These are phyloP conservation scores for Liriodendron chinense DNA, from an alignment of 164 flowering plant genomes.

Conservation along the genomic window DNA sequence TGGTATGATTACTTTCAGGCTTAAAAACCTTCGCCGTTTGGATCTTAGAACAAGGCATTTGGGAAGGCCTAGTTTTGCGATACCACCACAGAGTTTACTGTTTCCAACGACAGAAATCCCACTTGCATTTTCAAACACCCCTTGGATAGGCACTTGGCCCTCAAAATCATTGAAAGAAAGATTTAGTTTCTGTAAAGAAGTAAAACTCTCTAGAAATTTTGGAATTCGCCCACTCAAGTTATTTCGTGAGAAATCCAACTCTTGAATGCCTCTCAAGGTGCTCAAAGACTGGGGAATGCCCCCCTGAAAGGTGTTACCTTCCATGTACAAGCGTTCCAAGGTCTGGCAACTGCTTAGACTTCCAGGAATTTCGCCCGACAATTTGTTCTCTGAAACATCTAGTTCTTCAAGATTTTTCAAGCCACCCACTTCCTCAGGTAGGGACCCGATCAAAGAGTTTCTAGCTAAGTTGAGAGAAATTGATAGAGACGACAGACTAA, in stretches of 20 bases:
- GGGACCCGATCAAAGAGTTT: slow-evolving; percentile 28
- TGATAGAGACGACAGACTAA: slow-evolving; percentile 17
- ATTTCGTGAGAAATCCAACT: slow-evolving; percentile 6
- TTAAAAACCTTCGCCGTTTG: not conserved
- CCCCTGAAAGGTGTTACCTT: slow-evolving; percentile 10
- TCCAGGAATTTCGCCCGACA: slow-evolving; percentile 6
- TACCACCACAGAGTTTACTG: slow-evolving; percentile 16
- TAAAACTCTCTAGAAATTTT: not conserved
- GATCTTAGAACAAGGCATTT: not conserved
- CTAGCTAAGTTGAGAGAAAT: slow-evolving; percentile 18
- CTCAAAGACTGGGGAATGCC: slow-evolving; percentile 3
- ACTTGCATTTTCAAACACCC: slow-evolving; percentile 7
- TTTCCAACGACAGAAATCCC: slow-evolving; percentile 10
- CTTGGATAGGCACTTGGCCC: slow-evolving; percentile 1
- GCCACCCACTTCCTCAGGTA: slow-evolving; percentile 31
- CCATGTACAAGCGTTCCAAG: not conserved
- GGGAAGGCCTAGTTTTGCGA: not conserved
- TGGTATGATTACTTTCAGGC: not conserved
- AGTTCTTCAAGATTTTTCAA: slow-evolving; percentile 18
- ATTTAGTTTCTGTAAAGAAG: not conserved
- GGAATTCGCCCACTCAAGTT: slow-evolving; percentile 5
- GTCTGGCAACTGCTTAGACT: not conserved
- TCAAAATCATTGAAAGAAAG: slow-evolving; percentile 9
- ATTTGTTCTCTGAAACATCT: not conserved
- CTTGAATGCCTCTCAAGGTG: not conserved